Base-by-base conservation (phyloP, 2,329 filamentous ascomycete species). In the Trichoderma sp. region DNA sequence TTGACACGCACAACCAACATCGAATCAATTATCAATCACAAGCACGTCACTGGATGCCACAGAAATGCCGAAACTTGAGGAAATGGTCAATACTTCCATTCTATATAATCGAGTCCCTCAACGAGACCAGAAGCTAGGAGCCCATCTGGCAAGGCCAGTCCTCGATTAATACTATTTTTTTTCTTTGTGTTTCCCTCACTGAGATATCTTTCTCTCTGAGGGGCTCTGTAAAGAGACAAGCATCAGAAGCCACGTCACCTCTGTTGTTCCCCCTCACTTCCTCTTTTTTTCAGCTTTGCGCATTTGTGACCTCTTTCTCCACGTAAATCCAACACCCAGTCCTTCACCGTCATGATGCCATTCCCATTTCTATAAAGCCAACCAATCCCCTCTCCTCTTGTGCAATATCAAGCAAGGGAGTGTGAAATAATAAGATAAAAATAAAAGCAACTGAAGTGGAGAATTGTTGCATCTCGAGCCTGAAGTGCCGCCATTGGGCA, bases 391-490 rank as follows among this genome's bases (percentile, higher is more conserved):
- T 63, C 63, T 58, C 57, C 65, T 47, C 68, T 63, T 66, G 53
- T 59, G 36, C 58, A 59, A 32, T 34, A 64, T 50, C 57, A 62
- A 68, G 55, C 70, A 62, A 61, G 28, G 68, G 58, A 68, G 64
- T 20, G 34, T 59, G 2, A 34, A 59, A 59, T 23, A 32, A 58
- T 12, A n/a, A 32, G 5, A 32, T 11, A 17, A 20, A 66, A 57
- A 39, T 4, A 36, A 28, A 53, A 66, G 30, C 55, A 70, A 39
- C 58, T 58, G 73, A 75, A 78, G 74, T 75, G 58, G 75, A 78
- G 73, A 77, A 77, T 65, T 73, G 76, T 75, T 76, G 74, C 74
- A 76, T 75, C 76, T 43, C 71, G 47, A 58, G 58, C 59, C 71
- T 59, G 53, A 72, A 68, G 34, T 53, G 36, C 59, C 43, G 53